Conservation (phyloP, 345 rosid species). For the Draba incana region DNA sequence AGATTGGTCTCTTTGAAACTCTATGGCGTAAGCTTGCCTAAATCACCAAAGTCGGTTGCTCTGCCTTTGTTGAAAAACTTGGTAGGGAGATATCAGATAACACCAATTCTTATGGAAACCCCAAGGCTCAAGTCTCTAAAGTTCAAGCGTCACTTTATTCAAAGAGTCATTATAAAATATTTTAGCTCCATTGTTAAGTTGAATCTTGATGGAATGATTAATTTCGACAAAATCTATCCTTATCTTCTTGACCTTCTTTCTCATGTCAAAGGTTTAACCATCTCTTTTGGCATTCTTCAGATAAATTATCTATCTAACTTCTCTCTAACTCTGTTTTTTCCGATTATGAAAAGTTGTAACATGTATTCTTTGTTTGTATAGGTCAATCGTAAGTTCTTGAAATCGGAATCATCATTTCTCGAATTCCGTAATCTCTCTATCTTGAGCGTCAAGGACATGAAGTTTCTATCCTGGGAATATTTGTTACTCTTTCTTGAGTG, state of each 20-base stretch:
- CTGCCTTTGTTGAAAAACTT: conserved; percentile 5
- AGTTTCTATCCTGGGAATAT: background rate
- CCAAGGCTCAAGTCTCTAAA: conserved; percentile 22
- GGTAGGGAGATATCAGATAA: background rate
- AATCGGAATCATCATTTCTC: background rate
- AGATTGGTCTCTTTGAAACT: conserved; percentile 28
- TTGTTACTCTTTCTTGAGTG: conserved; percentile 2
- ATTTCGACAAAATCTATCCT: background rate
- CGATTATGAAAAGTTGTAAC: conserved; percentile 3
- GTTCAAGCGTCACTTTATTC: background rate
- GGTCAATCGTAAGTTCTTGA: background rate
- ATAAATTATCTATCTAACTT: background rate
- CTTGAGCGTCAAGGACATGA: conserved; percentile 10
- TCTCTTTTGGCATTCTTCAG: background rate
- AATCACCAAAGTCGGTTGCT: conserved; percentile 4
- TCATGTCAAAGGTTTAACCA: conserved; percentile 12
- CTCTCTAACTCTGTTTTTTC: background rate
- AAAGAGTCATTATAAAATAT: conserved; percentile 1
- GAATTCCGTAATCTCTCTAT: background rate
- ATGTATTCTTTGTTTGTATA: background rate
- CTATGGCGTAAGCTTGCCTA: background rate
- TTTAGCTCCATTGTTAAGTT: conserved; percentile 20
- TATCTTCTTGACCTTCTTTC: conserved; percentile 9
- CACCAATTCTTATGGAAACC: conserved; percentile 1
- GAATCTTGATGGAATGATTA: background rate